These are phyloP conservation scores for Zygoascus sp. DNA, from an alignment of 1,139 yeast genomes.

Conservation along the genomic window DNA sequence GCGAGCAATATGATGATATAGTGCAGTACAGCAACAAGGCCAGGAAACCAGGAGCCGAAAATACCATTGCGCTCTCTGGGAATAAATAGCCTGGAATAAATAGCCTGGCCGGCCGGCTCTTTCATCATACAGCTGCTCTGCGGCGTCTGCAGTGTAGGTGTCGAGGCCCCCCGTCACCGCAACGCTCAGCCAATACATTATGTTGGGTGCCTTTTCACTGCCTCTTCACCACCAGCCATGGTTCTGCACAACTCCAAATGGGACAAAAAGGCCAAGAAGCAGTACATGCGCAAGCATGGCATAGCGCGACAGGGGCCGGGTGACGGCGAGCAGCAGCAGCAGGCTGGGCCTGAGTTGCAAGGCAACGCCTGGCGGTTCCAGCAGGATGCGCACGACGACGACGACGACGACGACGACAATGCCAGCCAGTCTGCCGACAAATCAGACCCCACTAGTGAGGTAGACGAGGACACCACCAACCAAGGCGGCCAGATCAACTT, in stretches of 20 bases:
- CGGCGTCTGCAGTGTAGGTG: no score
- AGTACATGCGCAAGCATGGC: conserved; percentile 27
- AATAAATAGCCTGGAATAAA: no score
- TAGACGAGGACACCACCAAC: background rate
- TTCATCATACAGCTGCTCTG: background rate
- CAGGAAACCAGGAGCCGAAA: background rate
- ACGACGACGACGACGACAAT: conserved; percentile 5
- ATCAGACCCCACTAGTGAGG: no score
- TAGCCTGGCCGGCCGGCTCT: no score
- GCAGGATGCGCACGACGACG: conserved; percentile 5
- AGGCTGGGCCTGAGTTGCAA: conserved; percentile 6
- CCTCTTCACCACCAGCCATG: conserved; percentile 17
- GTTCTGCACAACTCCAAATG: conserved; percentile 31
- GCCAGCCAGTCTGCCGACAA: no score
- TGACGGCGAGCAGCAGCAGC: background rate
- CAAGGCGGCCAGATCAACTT: conserved; percentile 6
- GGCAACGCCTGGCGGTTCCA: conserved; percentile 11
- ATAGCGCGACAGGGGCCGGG: conserved; percentile 12
- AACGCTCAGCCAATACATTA: no score
- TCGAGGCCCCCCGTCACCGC: no score
- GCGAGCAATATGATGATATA: no score
- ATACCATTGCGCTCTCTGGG: no score
- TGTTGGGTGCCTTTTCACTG: background rate
- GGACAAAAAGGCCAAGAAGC: conserved; percentile 27
- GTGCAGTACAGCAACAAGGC: background rate